Percentiles rank a stretch among this genome's conserved stretches.
Evolutionary conservation across 1,139 yeast species (phyloP).

Genomic region (Groenewaldozyma sp.): DNA sequence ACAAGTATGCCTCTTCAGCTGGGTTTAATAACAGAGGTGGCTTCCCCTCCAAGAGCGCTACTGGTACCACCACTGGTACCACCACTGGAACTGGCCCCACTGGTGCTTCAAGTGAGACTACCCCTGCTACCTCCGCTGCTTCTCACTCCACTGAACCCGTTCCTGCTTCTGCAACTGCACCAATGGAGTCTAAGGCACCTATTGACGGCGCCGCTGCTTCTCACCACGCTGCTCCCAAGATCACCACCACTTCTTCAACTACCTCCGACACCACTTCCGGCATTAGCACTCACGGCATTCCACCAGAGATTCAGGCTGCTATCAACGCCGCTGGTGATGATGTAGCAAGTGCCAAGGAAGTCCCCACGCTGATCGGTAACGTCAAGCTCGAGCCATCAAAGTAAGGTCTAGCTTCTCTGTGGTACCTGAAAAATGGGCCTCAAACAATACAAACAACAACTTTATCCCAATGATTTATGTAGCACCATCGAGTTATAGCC

Average conservation of each 20-base stretch:
- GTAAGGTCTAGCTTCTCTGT: too few relatives aligned
- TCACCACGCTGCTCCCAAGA: constrained; percentile 1
- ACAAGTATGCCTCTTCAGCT: constrained; percentile 47
- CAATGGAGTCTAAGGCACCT: constrained; percentile 16
- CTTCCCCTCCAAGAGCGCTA: constrained; percentile 20
- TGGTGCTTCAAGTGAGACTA: constrained; percentile 15
- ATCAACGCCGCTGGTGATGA: constrained; percentile 15
- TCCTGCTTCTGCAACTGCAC: constrained; percentile 14
- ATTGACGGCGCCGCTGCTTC: constrained; percentile 9
- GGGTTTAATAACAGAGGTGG: constrained; percentile 28
- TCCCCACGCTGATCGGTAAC: constrained; percentile 27
- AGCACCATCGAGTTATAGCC: too few relatives aligned
- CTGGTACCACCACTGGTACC: constrained; percentile 6
- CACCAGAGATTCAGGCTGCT: constrained; percentile 10
- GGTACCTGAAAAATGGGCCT: too few relatives aligned
- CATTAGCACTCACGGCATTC: constrained; percentile 7
- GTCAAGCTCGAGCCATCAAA: constrained; percentile 13
- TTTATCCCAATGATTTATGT: too few relatives aligned
- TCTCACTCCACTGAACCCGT: constrained; percentile 19
- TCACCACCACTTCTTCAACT: constrained; percentile 6
- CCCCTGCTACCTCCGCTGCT: constrained; percentile 23
- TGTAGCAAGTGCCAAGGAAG: constrained; percentile 18
- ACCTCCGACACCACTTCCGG: constrained; percentile 5
- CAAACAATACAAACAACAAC: too few relatives aligned
- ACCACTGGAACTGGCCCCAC: constrained; percentile 12